Conservation (phyloP, 768 basidiomycete genomes). For the Hygrocybe punicea region DNA sequence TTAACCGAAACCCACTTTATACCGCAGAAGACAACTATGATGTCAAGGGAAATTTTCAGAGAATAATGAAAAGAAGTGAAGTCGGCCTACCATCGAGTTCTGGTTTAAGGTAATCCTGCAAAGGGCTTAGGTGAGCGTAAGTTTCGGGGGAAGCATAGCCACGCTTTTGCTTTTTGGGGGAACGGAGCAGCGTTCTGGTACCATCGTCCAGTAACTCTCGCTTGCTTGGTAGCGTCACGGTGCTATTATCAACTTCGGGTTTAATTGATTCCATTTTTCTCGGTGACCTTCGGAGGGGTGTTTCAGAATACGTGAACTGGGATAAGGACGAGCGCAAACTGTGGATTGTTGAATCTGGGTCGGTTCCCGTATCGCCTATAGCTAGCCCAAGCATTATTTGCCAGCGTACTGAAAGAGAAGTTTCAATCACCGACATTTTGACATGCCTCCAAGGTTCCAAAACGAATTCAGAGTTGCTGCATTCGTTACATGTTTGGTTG, state of each 20-base stretch:
- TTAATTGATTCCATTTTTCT: not conserved
- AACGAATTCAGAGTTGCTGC: too few relatives aligned
- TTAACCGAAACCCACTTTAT: constrained; percentile 57
- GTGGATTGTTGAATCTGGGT: not conserved
- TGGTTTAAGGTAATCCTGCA: constrained; percentile 52
- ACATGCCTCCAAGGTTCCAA: too few relatives aligned
- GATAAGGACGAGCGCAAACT: not conserved
- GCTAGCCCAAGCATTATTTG: too few relatives aligned
- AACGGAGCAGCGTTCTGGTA: not conserved
- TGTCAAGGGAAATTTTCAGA: not conserved
- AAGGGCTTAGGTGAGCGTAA: constrained; percentile 47
- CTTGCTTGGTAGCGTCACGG: not conserved
- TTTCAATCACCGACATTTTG: too few relatives aligned
- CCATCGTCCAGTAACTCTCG: not conserved
- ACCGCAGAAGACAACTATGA: constrained; percentile 74
- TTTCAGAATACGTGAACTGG: not conserved
- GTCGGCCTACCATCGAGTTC: constrained; percentile 54
- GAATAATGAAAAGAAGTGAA: not conserved
- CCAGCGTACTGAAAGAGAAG: too few relatives aligned
- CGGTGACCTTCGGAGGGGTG: not conserved
- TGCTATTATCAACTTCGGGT: not conserved
- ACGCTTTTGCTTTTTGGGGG: constrained; percentile 35
- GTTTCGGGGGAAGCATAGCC: constrained; percentile 50
- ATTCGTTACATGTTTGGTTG: too few relatives aligned
- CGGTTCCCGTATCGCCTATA: too few relatives aligned